Percentiles rank a stretch among this genome's conserved stretches.
Evolutionary conservation across 805 yeast genomes (phyloP).

Genomic region (Sporopachydermia lactativora): DNA sequence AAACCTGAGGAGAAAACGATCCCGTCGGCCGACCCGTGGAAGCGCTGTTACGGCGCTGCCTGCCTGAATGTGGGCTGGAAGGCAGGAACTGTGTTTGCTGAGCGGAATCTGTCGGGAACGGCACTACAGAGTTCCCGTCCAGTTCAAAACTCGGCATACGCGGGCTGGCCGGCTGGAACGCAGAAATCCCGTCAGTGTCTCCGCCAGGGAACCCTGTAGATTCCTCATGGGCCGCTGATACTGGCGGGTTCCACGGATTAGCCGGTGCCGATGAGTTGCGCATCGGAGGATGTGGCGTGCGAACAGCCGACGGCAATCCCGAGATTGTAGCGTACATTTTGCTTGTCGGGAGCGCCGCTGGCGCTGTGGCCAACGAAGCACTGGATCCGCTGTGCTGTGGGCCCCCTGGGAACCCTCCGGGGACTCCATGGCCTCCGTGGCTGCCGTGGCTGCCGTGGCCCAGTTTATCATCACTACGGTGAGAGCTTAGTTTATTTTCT

Average conservation of each 20-base stretch:
- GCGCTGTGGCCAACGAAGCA: neutral
- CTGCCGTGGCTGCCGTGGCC: neutral
- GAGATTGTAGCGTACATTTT: neutral
- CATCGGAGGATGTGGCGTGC: neutral
- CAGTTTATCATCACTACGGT: neutral
- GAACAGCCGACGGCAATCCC: neutral
- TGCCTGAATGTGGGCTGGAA: neutral
- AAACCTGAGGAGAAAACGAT: neutral
- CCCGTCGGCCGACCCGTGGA: neutral
- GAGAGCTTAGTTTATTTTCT: neutral
- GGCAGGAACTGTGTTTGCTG: neutral
- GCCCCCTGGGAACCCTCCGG: neutral
- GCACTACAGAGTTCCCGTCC: neutral
- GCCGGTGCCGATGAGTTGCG: neutral
- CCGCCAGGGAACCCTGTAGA: neutral
- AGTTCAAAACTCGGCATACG: neutral
- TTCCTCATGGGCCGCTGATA: no score
- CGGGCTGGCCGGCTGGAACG: neutral
- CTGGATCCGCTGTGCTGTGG: neutral
- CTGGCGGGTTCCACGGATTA: neutral
- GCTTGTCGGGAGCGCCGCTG: neutral
- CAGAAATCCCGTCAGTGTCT: neutral
- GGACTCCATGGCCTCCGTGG: neutral
- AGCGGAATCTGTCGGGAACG: neutral
- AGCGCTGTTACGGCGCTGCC: neutral